Percentiles rank a stretch among this genome's conserved stretches.
Evolutionary conservation across 148 eudicot species (phyloP).

Genomic region (Cornus suecica): DNA sequence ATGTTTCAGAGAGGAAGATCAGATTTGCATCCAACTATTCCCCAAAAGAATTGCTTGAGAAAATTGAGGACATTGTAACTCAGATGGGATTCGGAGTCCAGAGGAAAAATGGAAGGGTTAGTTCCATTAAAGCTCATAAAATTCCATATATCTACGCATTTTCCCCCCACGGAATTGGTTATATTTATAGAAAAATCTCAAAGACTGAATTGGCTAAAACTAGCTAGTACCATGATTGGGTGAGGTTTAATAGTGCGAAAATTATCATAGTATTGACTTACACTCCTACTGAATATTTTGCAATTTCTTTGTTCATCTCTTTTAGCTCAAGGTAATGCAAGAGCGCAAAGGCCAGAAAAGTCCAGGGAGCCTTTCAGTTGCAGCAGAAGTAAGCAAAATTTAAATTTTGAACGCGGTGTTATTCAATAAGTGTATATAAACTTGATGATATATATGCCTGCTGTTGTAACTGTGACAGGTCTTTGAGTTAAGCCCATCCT

Average conservation of each 20-base stretch:
- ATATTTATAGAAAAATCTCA: not conserved
- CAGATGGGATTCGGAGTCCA: slow-evolving; percentile 79
- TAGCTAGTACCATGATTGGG: not conserved
- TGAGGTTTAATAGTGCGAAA: not conserved
- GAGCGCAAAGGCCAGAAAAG: slow-evolving; percentile 52
- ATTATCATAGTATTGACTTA: not conserved
- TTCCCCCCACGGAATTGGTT: not conserved
- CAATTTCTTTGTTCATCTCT: not conserved
- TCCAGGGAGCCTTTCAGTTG: slow-evolving; percentile 61
- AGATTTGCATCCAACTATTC: slow-evolving; percentile 79
- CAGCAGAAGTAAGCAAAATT: slow-evolving; percentile 74
- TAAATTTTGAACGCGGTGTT: not conserved
- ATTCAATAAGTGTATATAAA: not conserved
- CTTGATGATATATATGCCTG: not conserved
- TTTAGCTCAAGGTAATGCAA: slow-evolving; percentile 67
- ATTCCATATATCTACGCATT: not conserved
- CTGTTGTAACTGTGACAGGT: slow-evolving; percentile 46
- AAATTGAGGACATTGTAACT: slow-evolving; percentile 61
- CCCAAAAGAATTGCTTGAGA: slow-evolving; percentile 66
- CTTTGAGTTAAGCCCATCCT: slow-evolving; percentile 72
- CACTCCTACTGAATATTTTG: not conserved
- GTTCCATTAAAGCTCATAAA: slow-evolving; percentile 9
- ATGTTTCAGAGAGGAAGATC: slow-evolving; percentile 77
- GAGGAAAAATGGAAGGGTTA: slow-evolving; percentile 82
- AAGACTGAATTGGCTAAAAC: too few relatives aligned